Conservation (phyloP, 2,329 filamentous ascomycete genomes). For the Fusarium devonianum region DNA sequence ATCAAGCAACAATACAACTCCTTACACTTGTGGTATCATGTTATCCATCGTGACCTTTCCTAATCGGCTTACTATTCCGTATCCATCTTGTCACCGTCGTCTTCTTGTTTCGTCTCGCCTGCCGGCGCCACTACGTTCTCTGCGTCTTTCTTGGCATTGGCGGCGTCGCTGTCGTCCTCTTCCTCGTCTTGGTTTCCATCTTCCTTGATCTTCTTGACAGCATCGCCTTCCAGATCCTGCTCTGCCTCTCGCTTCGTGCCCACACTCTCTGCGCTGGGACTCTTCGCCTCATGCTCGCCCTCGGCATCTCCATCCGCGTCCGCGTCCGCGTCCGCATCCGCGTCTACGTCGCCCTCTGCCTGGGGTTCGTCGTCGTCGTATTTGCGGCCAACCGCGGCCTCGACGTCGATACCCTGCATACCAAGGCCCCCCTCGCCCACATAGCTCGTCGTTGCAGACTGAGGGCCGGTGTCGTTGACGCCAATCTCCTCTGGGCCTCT, state of each 20-base stretch:
- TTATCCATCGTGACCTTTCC: slow-evolving; percentile 5
- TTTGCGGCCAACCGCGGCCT: slow-evolving; percentile 66
- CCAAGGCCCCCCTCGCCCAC: slow-evolving; percentile 53
- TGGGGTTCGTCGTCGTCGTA: slow-evolving; percentile 42
- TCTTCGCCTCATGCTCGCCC: slow-evolving; percentile 41
- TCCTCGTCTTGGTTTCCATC: slow-evolving; percentile 50
- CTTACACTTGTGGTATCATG: slow-evolving; percentile 14
- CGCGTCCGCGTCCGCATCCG: slow-evolving; percentile 21
- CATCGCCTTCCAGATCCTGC: slow-evolving; percentile 52
- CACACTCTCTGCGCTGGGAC: slow-evolving; percentile 43
- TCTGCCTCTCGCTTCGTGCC: slow-evolving; percentile 65
- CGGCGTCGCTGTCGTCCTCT: slow-evolving; percentile 37
- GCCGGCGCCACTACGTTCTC: slow-evolving; percentile 14
- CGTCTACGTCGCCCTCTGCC: slow-evolving; percentile 21
- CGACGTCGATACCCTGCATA: slow-evolving; percentile 65
- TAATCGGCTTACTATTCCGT: slow-evolving; percentile 30
- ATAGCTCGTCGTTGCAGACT: slow-evolving; percentile 54
- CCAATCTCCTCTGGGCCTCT: slow-evolving; percentile 86
- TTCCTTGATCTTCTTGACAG: slow-evolving; percentile 60
- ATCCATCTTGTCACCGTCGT: slow-evolving; percentile 37
- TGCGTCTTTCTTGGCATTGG: slow-evolving; percentile 5
- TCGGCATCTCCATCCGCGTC: slow-evolving; percentile 33
- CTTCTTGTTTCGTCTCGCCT: slow-evolving; percentile 35
- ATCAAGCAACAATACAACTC: slow-evolving; percentile 6
- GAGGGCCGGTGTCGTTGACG: slow-evolving; percentile 84